Evolutionary conservation across 2,329 filamentous ascomycete species (phyloP).

Genomic region (Tolypocladium amazonense): DNA sequence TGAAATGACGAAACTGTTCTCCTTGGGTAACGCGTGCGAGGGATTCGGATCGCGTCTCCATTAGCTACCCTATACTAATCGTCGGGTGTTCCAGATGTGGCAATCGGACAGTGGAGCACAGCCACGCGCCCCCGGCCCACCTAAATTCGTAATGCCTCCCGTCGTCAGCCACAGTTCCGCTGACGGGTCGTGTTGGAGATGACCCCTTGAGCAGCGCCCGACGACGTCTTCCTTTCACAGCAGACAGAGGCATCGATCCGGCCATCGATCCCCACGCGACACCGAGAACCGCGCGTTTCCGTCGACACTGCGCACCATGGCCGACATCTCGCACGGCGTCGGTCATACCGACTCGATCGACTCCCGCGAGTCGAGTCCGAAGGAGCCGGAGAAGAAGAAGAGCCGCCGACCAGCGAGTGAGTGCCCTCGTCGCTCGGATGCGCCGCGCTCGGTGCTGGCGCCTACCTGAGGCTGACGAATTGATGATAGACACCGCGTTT

Average conservation of each 20-base stretch:
- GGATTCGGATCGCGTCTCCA: background rate
- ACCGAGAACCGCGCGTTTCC: background rate
- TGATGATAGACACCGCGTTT: conserved; percentile 74
- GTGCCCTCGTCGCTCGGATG: conserved; percentile 23
- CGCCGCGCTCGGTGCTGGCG: conserved; percentile 1
- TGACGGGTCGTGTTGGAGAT: background rate
- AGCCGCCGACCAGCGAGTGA: conserved; percentile 83
- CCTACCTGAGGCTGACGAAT: conserved; percentile 8
- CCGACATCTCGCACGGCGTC: conserved; percentile 33
- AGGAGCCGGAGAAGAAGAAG: conserved; percentile 68
- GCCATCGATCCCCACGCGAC: background rate
- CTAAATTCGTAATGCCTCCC: background rate
- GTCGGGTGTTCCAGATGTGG: background rate
- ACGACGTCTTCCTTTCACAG: background rate
- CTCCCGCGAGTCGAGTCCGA: conserved; percentile 40
- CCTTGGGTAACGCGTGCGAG: no score
- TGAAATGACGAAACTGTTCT: background rate
- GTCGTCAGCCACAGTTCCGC: conserved; percentile 2
- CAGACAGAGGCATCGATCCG: background rate
- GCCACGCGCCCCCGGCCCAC: conserved; percentile 1
- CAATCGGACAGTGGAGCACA: background rate
- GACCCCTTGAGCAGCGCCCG: conserved; percentile 1
- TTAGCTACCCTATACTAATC: background rate
- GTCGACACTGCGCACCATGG: conserved; percentile 22
- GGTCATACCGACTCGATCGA: conserved; percentile 42